Percentiles rank a stretch among this genome's conserved stretches.
Evolutionary conservation across 208 protist genomes (phyloP).

Genomic region (Leishmania lainsoni): DNA sequence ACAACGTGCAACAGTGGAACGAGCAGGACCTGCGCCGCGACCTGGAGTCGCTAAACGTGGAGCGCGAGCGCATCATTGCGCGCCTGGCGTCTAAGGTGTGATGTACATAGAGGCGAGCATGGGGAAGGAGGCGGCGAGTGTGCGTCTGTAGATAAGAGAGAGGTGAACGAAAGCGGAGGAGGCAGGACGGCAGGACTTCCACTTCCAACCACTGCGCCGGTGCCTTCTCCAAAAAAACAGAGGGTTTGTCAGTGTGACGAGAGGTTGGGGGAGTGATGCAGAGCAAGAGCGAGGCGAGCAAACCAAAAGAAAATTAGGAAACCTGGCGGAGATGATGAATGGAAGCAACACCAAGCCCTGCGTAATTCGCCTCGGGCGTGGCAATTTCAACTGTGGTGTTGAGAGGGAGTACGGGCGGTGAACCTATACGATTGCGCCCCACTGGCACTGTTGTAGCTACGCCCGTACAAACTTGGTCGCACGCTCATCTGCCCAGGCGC

Average conservation of each 20-base stretch:
- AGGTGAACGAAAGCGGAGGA: neutral
- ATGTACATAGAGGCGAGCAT: slow-evolving; percentile 1
- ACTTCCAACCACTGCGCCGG: neutral
- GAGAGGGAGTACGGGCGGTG: neutral
- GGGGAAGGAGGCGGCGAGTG: neutral
- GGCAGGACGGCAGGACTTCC: neutral
- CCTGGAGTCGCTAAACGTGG: slow-evolving; percentile 65
- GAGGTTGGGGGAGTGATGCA: neutral
- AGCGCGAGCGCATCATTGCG: slow-evolving; percentile 65
- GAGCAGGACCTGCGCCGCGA: slow-evolving; percentile 79
- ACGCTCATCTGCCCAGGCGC: neutral
- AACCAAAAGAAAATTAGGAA: neutral
- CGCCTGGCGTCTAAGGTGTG: slow-evolving; percentile 73
- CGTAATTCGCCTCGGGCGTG: neutral
- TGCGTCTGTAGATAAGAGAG: neutral
- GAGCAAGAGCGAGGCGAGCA: neutral
- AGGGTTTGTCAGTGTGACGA: neutral
- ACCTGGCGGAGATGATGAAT: neutral
- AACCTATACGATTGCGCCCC: neutral
- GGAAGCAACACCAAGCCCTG: neutral
- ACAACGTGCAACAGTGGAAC: slow-evolving; percentile 52
- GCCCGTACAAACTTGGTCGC: neutral
- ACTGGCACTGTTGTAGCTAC: neutral
- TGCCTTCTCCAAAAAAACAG: neutral
- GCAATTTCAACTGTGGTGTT: neutral